These are phyloP conservation scores for Linderina pennispora DNA, from an alignment of 192 early-diverging fungal species.

Conservation along the genomic window DNA sequence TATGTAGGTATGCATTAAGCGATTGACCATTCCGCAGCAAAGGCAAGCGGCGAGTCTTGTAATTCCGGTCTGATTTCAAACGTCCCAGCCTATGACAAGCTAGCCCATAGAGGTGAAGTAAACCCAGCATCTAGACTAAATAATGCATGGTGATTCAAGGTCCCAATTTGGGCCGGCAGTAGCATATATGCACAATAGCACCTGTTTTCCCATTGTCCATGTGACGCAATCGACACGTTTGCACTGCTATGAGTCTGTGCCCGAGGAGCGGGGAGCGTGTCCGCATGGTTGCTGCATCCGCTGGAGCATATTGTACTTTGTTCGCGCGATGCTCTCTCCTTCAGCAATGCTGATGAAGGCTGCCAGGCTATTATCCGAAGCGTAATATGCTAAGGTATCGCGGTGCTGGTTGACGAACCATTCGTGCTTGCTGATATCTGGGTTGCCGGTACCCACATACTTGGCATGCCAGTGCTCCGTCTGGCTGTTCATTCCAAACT, in stretches of 20 bases:
- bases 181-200: background rate
- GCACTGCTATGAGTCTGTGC: no score
- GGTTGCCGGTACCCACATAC: slow-evolving; percentile 40
- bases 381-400: slow-evolving; percentile 43
- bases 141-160: no score
- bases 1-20: no score
- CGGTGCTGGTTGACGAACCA: slow-evolving; percentile 46
- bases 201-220: background rate
- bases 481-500: slow-evolving; percentile 51
- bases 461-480: slow-evolving; percentile 42
- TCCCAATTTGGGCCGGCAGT: no score
- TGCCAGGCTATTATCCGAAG: slow-evolving; percentile 31
- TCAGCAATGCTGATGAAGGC: slow-evolving; percentile 36
- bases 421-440: slow-evolving; percentile 37
- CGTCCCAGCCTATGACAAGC: no score
- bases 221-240: no score
- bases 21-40: no score
- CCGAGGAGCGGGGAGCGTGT: slow-evolving; percentile 13
- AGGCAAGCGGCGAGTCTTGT: no score
- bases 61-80: no score
- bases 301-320: slow-evolving; percentile 32
- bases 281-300: slow-evolving; percentile 31
- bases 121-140: no score
- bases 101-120: no score
- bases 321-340: slow-evolving; percentile 22